Conservation (phyloP, 768 basidiomycete species). For the Leccinellum luteum region DNA sequence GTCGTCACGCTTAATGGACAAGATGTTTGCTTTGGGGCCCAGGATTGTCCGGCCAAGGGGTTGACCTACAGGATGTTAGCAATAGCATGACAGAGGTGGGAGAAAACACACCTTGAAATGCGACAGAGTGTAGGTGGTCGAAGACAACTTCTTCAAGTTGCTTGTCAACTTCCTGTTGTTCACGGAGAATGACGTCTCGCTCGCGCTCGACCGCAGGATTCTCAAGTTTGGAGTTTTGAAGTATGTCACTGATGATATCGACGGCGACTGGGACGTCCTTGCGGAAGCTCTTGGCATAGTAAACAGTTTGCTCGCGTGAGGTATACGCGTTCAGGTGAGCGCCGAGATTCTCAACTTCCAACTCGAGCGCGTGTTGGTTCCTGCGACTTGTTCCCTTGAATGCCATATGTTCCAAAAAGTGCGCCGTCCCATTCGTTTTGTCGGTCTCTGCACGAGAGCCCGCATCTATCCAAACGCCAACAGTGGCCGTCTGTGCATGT, state of each 20-base stretch:
- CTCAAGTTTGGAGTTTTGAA: constrained; percentile 96
- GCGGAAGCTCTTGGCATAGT: constrained; percentile 98
- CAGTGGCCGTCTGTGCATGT: constrained; percentile 94
- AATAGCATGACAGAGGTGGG: constrained; percentile 3
- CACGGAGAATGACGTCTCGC: constrained; percentile 92
- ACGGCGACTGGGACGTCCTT: constrained; percentile 89
- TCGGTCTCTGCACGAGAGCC: constrained; percentile 96
- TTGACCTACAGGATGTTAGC: constrained; percentile 57
- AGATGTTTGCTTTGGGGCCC: constrained; percentile 92
- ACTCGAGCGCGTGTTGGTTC: constrained; percentile 85
- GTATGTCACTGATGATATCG: constrained; percentile 97
- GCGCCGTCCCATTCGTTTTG: constrained; percentile 92
- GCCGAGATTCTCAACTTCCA: constrained; percentile 97
- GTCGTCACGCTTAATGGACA: constrained; percentile 91
- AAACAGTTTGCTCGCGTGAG: constrained; percentile 97
- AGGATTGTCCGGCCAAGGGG: constrained; percentile 96
- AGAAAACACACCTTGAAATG: constrained; percentile 75
- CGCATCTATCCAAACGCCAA: constrained; percentile 98
- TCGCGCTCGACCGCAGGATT: constrained; percentile 85
- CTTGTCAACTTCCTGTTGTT: constrained; percentile 99
- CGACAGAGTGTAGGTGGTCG: constrained; percentile 94
- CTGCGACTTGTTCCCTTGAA: constrained; percentile 94
- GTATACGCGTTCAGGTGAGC: constrained; percentile 98
- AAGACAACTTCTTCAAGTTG: constrained; percentile 98
- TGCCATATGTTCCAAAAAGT: constrained; percentile 99